Evolutionary conservation across 129 eudicot genomes (phyloP).

Genomic region (Flaveria trinervia): DNA sequence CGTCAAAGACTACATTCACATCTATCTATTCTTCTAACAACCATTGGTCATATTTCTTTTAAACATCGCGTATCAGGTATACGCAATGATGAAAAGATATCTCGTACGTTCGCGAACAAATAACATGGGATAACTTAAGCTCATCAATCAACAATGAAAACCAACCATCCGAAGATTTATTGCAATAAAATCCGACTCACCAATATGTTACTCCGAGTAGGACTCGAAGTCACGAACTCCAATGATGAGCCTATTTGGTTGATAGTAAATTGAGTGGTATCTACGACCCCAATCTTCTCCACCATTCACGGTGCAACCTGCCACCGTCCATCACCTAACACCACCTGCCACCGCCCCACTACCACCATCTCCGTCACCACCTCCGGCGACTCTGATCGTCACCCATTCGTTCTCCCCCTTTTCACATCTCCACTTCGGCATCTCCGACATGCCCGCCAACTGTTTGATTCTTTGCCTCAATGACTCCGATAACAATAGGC

Average conservation of each 20-base stretch:
- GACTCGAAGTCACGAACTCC: too few species aligned
- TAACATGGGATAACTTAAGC: rapidly evolving
- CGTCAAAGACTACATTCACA: constrained; percentile 25
- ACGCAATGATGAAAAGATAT: too few species aligned
- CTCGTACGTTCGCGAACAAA: too few species aligned
- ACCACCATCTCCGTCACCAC: constrained; percentile 15
- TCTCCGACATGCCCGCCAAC: constrained; percentile 43
- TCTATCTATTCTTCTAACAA: constrained; percentile 23
- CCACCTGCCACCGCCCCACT: constrained; percentile 34
- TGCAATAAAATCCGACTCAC: too few species aligned
- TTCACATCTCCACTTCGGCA: constrained; percentile 44
- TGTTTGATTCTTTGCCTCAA: constrained; percentile 40
- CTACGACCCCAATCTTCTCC: constrained; percentile 22
- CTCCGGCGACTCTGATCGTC: constrained; percentile 41
- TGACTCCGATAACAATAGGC: not conserved
- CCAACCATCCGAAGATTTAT: too few species aligned
- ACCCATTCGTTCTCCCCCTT: constrained; percentile 55
- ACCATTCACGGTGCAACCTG: constrained; percentile 34
- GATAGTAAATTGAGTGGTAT: constrained; percentile 10
- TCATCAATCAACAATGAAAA: too few species aligned
- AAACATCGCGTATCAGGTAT: too few species aligned
- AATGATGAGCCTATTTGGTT: too few species aligned
- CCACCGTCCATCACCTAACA: constrained; percentile 32
- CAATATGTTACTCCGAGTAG: too few species aligned
- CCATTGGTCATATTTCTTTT: not conserved